Evolutionary conservation across 805 yeast genomes (phyloP).

Genomic region (Lipomyces mesembrius): DNA sequence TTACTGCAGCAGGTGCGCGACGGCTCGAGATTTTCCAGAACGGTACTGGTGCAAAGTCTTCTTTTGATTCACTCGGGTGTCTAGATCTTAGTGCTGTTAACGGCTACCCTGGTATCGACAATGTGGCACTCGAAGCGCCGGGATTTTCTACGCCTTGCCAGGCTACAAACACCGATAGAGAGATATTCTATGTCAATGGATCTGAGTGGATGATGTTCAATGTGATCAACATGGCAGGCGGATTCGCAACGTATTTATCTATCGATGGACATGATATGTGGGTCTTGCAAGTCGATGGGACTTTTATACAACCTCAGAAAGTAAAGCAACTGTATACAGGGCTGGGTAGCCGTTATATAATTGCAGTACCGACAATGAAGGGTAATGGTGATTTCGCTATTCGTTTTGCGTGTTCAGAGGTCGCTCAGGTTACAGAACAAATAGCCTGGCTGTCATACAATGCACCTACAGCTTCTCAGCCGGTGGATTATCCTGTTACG

Average conservation of each 20-base stretch:
- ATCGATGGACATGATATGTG: constrained; percentile 19
- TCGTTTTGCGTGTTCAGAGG: constrained; percentile 13
- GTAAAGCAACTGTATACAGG: constrained; percentile 10
- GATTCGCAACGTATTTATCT: not conserved
- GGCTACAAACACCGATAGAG: constrained; percentile 11
- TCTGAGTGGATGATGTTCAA: constrained; percentile 8
- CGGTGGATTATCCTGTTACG: not conserved
- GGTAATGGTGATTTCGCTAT: constrained; percentile 49
- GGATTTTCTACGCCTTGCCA: constrained; percentile 17
- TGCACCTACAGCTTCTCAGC: not conserved
- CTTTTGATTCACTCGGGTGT: constrained; percentile 15
- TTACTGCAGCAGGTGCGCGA: constrained; percentile 9
- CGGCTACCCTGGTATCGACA: constrained; percentile 14
- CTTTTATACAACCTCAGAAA: constrained; percentile 10
- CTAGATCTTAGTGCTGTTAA: not conserved
- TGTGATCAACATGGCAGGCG: constrained; percentile 15
- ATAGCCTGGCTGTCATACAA: constrained; percentile 16
- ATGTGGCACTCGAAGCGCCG: constrained; percentile 14
- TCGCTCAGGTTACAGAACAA: constrained; percentile 14
- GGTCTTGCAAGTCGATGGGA: constrained; percentile 16
- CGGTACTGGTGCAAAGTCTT: not conserved
- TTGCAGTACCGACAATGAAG: constrained; percentile 61
- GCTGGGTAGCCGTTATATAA: constrained; percentile 16
- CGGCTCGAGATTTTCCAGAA: not conserved
- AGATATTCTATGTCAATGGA: constrained; percentile 11